A percentile compares a stretch with the other conserved stretches of the same genome.
These are phyloP conservation scores for Linnemannia elongata DNA, from an alignment of 192 early-diverging fungal species.

Conservation along the genomic window DNA sequence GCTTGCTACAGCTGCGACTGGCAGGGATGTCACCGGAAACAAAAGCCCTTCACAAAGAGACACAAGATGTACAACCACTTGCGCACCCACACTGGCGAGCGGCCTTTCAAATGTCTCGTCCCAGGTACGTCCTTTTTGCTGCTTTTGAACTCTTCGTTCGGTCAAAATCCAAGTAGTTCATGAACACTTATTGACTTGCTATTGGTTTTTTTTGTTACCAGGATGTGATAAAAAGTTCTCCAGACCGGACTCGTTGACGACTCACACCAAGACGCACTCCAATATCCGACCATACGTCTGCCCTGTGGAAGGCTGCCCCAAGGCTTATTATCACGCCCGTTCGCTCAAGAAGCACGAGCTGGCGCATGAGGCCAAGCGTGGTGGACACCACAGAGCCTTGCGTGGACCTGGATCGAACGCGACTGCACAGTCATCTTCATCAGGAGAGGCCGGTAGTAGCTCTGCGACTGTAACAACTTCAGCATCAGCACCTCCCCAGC, in stretches of 20 bases:
- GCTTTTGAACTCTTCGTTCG: neutral
- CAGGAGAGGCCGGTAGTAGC: neutral
- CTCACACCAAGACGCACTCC: constrained; percentile 72
- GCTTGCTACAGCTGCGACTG: constrained; percentile 64
- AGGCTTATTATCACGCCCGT: constrained; percentile 74
- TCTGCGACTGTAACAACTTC: neutral
- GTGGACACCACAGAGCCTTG: constrained; percentile 31
- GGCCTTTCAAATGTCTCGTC: constrained; percentile 74
- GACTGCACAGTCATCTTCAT: neutral
- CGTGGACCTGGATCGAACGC: constrained; percentile 44
- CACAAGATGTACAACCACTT: constrained; percentile 82
- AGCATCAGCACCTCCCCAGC: constrained; percentile 9
- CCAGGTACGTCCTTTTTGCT: constrained; percentile 45
- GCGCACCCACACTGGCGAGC: constrained; percentile 81
- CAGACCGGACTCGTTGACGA: constrained; percentile 61
- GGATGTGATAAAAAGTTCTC: constrained; percentile 64
- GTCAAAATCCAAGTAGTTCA: neutral
- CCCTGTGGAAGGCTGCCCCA: constrained; percentile 64
- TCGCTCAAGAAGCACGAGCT: constrained; percentile 75
- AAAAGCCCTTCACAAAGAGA: constrained; percentile 74
- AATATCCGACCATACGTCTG: constrained; percentile 70
- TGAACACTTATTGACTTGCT: neutral
- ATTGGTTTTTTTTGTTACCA: neutral
- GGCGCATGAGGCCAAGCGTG: constrained; percentile 57
- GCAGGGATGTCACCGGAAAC: constrained; percentile 58